These are phyloP conservation scores for sweet orange (Citrus sinensis) DNA, from an alignment of 345 rosid genomes.

Conservation along the genomic window DVS_A1.0 CM039162.1:5779001-5779500, in stretches of 20 bases:
- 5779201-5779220: background rate
- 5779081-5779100: background rate
- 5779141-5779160: background rate
- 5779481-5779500: background rate
- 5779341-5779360: background rate
- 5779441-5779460: background rate
- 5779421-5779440: background rate
- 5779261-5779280: constrained; percentile 2
- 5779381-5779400: background rate
- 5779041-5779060: background rate
- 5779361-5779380: background rate
- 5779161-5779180: background rate
- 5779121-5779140: background rate
- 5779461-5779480: background rate
- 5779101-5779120: background rate
- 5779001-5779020: background rate
- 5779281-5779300: constrained; percentile 11
- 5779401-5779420: background rate
- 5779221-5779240: background rate
- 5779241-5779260: background rate
- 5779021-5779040: background rate
- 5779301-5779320: constrained; percentile 4
- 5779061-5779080: background rate
- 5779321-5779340: background rate
- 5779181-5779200: background rate